phyloP scores from a whole-genome alignment of 306 rosid species.

The Urtica urens region DNA sequence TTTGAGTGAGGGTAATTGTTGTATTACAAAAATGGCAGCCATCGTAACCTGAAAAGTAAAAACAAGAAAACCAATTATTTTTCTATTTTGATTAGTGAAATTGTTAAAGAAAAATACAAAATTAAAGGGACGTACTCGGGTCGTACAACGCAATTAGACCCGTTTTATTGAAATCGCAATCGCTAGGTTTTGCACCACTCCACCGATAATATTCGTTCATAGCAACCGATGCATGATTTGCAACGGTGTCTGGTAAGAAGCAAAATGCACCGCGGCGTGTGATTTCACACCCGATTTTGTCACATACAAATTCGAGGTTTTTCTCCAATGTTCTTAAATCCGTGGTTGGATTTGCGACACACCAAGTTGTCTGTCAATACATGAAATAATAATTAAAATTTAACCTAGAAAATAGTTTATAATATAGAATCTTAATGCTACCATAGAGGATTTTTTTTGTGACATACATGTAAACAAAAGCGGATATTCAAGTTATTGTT shows the following conservation, averaged over 20 bases:
- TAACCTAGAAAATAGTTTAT: too few relatives aligned
- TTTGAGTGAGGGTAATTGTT: too few relatives aligned
- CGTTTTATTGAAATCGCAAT: neutral
- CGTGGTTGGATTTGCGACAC: neutral
- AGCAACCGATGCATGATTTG: neutral
- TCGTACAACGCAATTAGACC: slow-evolving; percentile 5
- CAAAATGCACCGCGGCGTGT: neutral
- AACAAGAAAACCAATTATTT: neutral
- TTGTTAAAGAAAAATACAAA: neutral
- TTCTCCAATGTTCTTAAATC: neutral
- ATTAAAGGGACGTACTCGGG: neutral
- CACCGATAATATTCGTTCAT: neutral
- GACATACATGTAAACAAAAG: too few relatives aligned
- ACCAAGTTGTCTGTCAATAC: neutral
- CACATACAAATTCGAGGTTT: neutral
- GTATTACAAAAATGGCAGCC: too few relatives aligned
- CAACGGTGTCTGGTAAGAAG: neutral
- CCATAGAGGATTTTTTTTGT: too few relatives aligned
- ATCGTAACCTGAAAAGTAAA: neutral
- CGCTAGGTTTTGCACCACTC: neutral
- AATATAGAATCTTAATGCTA: too few relatives aligned
- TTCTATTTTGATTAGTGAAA: neutral
- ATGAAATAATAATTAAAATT: neutral
- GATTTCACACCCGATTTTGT: neutral
- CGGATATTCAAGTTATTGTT: too few relatives aligned